Evolutionary conservation across 106 monocot species (phyloP).

Genomic region (Narthecium ossifragum): DNA sequence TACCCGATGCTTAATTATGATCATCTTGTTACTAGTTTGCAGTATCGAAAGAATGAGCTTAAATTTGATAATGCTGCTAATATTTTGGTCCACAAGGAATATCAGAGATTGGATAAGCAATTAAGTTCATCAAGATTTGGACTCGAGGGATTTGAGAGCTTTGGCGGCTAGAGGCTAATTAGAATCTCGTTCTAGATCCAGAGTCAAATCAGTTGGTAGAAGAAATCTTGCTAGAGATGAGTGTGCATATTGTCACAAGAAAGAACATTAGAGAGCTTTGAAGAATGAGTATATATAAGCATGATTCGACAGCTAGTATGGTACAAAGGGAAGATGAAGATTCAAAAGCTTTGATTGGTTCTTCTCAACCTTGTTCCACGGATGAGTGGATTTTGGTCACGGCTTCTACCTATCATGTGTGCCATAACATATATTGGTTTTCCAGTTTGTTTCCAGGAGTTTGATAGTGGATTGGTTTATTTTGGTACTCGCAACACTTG

Average conservation of each 20-base stretch:
- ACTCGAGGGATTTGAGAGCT: not conserved
- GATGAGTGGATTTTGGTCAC: not conserved
- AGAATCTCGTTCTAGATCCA: not conserved
- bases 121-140: not conserved
- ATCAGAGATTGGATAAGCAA: not conserved
- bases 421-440: not conserved
- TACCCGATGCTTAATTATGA: not conserved
- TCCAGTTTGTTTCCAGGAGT: not conserved
- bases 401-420: not conserved
- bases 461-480: not conserved
- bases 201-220: not conserved
- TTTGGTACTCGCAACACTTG: not conserved
- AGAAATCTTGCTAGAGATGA: no score
- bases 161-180: not conserved
- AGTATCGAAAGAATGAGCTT: not conserved
- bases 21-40: not conserved
- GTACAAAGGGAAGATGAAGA: not conserved
- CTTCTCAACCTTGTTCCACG: not conserved
- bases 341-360: not conserved
- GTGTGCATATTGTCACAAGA: not conserved
- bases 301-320: not conserved
- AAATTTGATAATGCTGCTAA: conserved; percentile 4
- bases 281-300: not conserved
- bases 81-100: not conserved
- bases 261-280: not conserved